Evolutionary conservation across 2,329 filamentous ascomycete genomes (phyloP).

Genomic region (Colletotrichum higginsianum): DNA sequence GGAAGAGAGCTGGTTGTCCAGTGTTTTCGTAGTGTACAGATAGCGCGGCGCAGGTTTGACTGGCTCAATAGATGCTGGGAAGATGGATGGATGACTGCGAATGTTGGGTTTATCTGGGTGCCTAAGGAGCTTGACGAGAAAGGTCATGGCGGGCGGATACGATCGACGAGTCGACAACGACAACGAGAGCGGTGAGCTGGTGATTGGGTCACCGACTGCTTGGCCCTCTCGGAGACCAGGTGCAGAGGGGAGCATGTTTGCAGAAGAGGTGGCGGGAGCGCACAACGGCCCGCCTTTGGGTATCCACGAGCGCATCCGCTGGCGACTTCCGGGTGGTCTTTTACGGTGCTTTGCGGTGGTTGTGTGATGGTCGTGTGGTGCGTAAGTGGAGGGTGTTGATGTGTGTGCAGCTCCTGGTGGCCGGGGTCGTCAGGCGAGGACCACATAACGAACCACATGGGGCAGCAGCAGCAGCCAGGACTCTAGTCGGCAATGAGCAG

Average conservation of each 20-base stretch:
- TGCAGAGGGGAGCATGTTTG: conserved; percentile 10
- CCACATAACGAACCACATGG: conserved; percentile 17
- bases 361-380: conserved; percentile 13
- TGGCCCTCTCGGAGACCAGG: conserved; percentile 7
- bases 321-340: conserved; percentile 21
- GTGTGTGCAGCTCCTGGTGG: conserved; percentile 30
- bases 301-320: conserved; percentile 25
- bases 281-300: conserved; percentile 24
- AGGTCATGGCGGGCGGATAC: background rate
- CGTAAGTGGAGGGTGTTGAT: background rate
- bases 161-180: conserved; percentile 15
- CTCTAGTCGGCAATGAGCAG: conserved; percentile 9
- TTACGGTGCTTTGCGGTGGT: background rate
- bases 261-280: conserved; percentile 30
- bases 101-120: background rate
- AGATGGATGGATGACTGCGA: conserved; percentile 1
- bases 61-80: background rate
- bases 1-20: background rate
- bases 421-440: conserved; percentile 29
- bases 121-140: background rate
- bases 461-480: conserved; percentile 18
- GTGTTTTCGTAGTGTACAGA: too few relatives aligned
- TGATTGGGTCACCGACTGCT: conserved; percentile 14
- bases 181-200: conserved; percentile 28
- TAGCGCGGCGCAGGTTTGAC: background rate